A percentile compares a stretch with the other conserved stretches of the same genome.
Evolutionary conservation across 2,329 filamentous ascomycete genomes (phyloP).

Genomic region (Tolypocladium sp.): DNA sequence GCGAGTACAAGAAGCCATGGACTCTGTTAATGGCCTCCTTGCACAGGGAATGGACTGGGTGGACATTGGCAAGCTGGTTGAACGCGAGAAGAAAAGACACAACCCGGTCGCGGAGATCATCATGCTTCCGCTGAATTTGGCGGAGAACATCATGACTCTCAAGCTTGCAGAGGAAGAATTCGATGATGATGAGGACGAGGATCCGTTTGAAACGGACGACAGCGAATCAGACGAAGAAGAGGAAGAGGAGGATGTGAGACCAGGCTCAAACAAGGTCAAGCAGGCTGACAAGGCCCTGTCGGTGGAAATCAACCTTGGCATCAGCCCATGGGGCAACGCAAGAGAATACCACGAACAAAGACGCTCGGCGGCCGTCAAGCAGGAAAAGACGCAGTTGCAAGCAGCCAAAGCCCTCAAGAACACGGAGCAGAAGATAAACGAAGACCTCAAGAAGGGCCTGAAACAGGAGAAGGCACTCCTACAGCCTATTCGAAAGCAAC

Average conservation of each 20-base stretch:
- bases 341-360: constrained; percentile 87
- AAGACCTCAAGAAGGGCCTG: constrained; percentile 76
- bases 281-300: constrained; percentile 46
- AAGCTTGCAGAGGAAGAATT: constrained; percentile 62
- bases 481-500: constrained; percentile 69
- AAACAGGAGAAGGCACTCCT: constrained; percentile 89
- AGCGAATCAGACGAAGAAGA: constrained; percentile 36
- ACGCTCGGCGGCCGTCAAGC: constrained; percentile 73
- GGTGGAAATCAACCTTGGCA: constrained; percentile 75
- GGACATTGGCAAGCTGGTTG: constrained; percentile 79
- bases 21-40: constrained; percentile 86
- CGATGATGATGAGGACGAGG: constrained; percentile 51
- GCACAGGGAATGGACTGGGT: constrained; percentile 96
- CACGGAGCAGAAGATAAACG: constrained; percentile 78
- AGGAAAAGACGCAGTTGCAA: constrained; percentile 76
- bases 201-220: constrained; percentile 58
- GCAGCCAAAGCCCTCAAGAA: constrained; percentile 78
- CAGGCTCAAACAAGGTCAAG: constrained; percentile 26
- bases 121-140: constrained; percentile 74
- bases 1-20: constrained; percentile 84
- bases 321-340: constrained; percentile 84
- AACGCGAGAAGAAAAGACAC: constrained; percentile 69
- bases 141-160: constrained; percentile 83
- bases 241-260: constrained; percentile 12
- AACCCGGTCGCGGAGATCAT: constrained; percentile 87